phyloP scores from a whole-genome alignment of 2,329 filamentous ascomycete genomes.

The Thielaviopsis musarum region DNA sequence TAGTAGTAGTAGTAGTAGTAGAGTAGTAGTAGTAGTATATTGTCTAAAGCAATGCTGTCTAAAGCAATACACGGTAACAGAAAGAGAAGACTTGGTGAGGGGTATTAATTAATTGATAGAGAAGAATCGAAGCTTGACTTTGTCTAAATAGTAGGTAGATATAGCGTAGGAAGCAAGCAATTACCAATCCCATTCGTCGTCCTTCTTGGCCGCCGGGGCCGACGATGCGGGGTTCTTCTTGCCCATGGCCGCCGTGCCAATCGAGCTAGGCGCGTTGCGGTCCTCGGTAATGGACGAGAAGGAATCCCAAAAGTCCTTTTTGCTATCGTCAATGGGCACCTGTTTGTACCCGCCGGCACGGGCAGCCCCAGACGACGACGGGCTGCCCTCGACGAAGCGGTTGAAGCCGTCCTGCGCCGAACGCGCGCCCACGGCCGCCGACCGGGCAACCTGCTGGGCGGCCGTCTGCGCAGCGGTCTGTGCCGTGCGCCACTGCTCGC shows the following conservation, averaged over 20 bases:
- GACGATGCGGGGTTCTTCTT: conserved; percentile 13
- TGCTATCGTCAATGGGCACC: conserved; percentile 40
- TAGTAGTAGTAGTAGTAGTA: too few relatives aligned
- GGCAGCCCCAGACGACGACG: conserved; percentile 18
- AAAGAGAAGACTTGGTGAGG: too few relatives aligned
- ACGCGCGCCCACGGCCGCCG: conserved; percentile 52
- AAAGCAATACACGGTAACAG: too few relatives aligned
- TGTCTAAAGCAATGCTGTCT: too few relatives aligned
- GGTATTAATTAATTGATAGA: background rate
- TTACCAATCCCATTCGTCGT: conserved; percentile 49
- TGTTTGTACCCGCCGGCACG: conserved; percentile 18
- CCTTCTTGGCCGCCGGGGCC: conserved; percentile 25
- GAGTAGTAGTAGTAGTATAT: too few relatives aligned
- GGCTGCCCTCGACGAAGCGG: conserved; percentile 70
- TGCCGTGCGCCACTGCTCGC: conserved; percentile 51
- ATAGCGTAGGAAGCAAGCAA: background rate
- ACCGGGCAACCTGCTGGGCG: conserved; percentile 48
- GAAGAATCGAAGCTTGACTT: background rate
- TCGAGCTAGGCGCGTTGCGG: conserved; percentile 20
- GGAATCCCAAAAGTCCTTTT: conserved; percentile 81
- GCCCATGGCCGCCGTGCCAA: conserved; percentile 41
- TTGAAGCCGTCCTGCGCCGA: conserved; percentile 65
- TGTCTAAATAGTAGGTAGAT: background rate
- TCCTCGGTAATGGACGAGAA: conserved; percentile 58
- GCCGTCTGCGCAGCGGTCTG: conserved; percentile 31